These are phyloP conservation scores for Trifolium repens DNA, from an alignment of 306 rosid genomes.

Conservation along the genomic window DNA sequence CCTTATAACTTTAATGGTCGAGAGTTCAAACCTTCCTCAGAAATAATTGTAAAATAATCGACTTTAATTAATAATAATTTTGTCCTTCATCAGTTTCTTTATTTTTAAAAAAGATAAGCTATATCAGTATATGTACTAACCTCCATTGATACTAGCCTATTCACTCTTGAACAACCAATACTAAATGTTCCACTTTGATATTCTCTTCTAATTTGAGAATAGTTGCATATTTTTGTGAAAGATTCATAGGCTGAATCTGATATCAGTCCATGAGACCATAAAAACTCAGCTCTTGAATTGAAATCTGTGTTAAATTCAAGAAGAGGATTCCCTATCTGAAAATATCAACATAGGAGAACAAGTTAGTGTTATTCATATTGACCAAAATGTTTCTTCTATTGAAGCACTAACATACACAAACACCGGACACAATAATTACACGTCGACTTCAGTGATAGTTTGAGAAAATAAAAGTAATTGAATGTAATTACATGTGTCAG, in stretches of 20 bases:
- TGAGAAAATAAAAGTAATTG: neutral
- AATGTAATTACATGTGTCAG: neutral
- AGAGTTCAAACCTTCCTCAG: neutral
- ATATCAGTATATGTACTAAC: conserved; percentile 40
- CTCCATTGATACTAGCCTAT: conserved; percentile 39
- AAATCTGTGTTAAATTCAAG: conserved; percentile 67
- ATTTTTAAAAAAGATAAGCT: neutral
- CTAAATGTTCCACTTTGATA: conserved; percentile 33
- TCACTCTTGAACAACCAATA: conserved; percentile 45
- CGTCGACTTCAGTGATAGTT: neutral
- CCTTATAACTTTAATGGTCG: neutral
- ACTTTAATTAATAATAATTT: neutral
- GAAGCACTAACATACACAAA: neutral
- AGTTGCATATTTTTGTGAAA: conserved; percentile 55
- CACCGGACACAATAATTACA: too few relatives aligned
- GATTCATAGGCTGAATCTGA: conserved; percentile 59
- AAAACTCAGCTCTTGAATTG: conserved; percentile 60
- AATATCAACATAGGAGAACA: neutral
- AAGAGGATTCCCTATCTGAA: conserved; percentile 79
- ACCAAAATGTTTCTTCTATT: neutral
- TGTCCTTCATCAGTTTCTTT: neutral
- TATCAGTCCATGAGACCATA: conserved; percentile 74
- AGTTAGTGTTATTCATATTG: neutral
- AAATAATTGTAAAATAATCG: neutral
- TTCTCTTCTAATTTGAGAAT: conserved; percentile 61